Evolutionary conservation across 2,329 filamentous ascomycete genomes (phyloP), one percentile per base, ranked within the genome.

Genomic region (Trichophyton schoenleinii): DNA sequence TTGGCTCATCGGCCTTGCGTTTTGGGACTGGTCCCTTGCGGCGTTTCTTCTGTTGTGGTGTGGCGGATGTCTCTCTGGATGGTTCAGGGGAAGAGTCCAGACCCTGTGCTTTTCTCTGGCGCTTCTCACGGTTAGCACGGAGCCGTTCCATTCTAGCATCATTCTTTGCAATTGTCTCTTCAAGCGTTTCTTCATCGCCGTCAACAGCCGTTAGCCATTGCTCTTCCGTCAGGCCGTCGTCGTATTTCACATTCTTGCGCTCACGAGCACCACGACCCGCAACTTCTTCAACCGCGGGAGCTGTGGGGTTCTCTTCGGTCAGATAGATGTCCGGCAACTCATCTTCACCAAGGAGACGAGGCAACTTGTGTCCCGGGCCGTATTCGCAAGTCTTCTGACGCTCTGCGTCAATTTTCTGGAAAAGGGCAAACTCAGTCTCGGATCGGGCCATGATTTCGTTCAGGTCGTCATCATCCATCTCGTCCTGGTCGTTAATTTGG

Each of bases 171-270:
- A 95, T 91, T 1, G 94, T 94, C 60, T 90, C 91, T 71, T 97
- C 94, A 34, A 96, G 91, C 0, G 85, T 87, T 71, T 99, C 94
- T 1, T 99, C 94, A 58, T 96, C 91, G 63, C 95, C 92, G 71
- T 99, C 94, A 36, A 99, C 92, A 60, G 94, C 94, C 79, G 96
- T 92, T 59, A 97, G 83, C 94, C 94, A 99, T 74, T 99, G 95
- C 77, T 99, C 94, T 76, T 99, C 95, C 0, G 94, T 97, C 34
- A 99, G 84, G 59, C 95, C 94, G 70, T 99, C 94, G 69, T 99
- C 94, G 68, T 99, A 99, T 73, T 88, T 88, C 69, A 96, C 91
- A 70, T 90, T 87, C 67, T 91, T 96, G 64, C 95, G 87, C 76
- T 99, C 94, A 78, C 94, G 88, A 65, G 92, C 92, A 68, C 94